These are phyloP conservation scores for Sungouiella blattae DNA, from an alignment of 805 yeast genomes.

Conservation along the genomic window DNA sequence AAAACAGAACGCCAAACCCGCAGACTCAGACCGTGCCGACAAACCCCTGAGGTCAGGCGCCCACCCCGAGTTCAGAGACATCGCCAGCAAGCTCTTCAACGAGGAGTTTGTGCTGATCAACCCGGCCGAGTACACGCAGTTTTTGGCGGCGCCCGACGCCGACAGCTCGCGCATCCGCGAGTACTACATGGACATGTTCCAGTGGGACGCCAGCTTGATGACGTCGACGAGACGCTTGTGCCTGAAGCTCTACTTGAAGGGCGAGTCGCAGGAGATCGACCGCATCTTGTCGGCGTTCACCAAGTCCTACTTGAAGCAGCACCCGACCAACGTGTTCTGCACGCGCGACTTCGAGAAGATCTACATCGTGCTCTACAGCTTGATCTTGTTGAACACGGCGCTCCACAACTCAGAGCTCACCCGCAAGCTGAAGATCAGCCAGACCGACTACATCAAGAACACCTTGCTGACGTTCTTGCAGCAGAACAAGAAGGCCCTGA, in stretches of 20 bases:
- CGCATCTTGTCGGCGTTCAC: conserved; percentile 68
- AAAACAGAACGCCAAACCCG: neutral
- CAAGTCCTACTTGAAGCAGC: conserved; percentile 54
- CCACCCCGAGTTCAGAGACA: conserved; percentile 24
- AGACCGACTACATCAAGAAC: conserved; percentile 39
- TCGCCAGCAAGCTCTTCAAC: conserved; percentile 33
- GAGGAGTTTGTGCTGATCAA: conserved; percentile 42
- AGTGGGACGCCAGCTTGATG: conserved; percentile 50
- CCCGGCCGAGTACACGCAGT: conserved; percentile 44
- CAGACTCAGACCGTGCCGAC: neutral
- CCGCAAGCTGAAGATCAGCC: conserved; percentile 36
- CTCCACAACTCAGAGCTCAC: conserved; percentile 53
- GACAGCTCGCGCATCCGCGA: conserved; percentile 41
- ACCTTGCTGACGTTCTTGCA: conserved; percentile 40
- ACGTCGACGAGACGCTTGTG: conserved; percentile 59
- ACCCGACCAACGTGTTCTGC: conserved; percentile 46
- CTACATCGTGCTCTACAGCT: conserved; percentile 68
- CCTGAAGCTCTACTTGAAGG: conserved; percentile 64
- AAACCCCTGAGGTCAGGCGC: neutral
- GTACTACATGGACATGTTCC: conserved; percentile 45
- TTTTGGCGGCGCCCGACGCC: conserved; percentile 43
- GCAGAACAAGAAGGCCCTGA: conserved; percentile 27
- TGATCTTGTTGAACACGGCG: conserved; percentile 74
- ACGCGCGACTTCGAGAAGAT: conserved; percentile 51
- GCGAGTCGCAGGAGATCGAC: conserved; percentile 81